Percentiles rank a stretch among this genome's conserved stretches.
Evolutionary conservation across 169 alveolate species (phyloP).

Genomic region (Eimeria acervulina): DNA sequence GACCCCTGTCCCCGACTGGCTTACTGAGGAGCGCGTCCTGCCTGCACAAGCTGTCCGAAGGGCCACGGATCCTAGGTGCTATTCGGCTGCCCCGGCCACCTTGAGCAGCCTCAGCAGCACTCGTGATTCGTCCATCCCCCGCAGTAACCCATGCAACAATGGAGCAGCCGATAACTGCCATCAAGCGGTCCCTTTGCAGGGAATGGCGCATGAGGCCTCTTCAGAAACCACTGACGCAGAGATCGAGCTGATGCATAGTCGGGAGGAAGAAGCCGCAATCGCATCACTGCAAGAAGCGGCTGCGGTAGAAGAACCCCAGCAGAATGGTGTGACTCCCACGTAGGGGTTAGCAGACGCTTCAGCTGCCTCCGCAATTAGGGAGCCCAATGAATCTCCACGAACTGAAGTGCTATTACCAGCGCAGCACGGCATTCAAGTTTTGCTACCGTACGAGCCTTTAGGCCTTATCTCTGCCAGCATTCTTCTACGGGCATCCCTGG

Average conservation of each 20-base stretch:
- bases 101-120: conserved; percentile 18
- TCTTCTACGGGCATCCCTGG: not conserved
- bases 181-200: not conserved
- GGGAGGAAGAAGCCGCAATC: conserved; percentile 69
- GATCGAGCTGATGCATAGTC: conserved; percentile 59
- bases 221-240: conserved; percentile 21
- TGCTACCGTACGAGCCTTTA: not conserved
- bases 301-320: not conserved
- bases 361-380: not conserved
- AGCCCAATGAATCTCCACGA: not conserved
- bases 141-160: not conserved
- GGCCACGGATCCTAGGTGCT: conserved; percentile 54
- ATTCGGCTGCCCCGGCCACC: conserved; percentile 62
- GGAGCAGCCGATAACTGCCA: not conserved
- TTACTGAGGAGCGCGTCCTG: conserved; percentile 54
- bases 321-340: not conserved
- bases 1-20: conserved; percentile 76
- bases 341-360: not conserved
- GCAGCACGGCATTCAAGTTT: not conserved
- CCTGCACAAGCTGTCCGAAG: conserved; percentile 71
- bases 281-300: not conserved
- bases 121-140: not conserved
- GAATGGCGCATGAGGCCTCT: not conserved
- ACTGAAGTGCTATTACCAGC: not conserved
- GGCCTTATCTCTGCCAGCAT: not conserved